Conservation (phyloP, 2,329 filamentous ascomycete genomes). For the Calonectria pauciramosa region DNA sequence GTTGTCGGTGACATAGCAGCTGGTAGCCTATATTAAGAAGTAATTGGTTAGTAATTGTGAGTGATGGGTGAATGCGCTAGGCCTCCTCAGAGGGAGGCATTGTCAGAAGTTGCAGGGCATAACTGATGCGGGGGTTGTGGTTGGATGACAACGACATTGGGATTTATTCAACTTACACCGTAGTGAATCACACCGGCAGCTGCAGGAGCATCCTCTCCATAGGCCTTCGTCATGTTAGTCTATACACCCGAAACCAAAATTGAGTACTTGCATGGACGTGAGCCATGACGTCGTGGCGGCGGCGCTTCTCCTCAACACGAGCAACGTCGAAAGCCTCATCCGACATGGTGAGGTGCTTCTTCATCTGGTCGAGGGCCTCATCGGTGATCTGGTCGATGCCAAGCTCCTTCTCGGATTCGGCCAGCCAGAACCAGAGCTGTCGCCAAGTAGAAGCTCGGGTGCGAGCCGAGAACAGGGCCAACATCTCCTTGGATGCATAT, state of each 20-base stretch:
- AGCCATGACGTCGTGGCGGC: conserved; percentile 33
- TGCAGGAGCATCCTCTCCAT: conserved; percentile 30
- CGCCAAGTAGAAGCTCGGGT: conserved; percentile 36
- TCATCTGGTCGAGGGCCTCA: conserved; percentile 38
- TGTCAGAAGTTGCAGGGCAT: too few relatives aligned
- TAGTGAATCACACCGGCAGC: conserved; percentile 36
- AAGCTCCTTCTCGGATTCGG: conserved; percentile 35
- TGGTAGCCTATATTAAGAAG: background rate
- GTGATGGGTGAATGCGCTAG: too few relatives aligned
- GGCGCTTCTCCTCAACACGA: conserved; percentile 33
- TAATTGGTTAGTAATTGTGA: background rate
- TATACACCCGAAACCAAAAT: background rate
- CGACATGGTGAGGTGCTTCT: conserved; percentile 20
- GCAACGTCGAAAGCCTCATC: conserved; percentile 37
- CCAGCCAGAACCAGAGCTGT: conserved; percentile 34
- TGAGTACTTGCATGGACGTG: conserved; percentile 22
- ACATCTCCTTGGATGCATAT: conserved; percentile 30
- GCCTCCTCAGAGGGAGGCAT: too few relatives aligned
- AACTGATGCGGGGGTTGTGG: too few relatives aligned
- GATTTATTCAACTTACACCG: background rate
- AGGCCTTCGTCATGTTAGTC: background rate
- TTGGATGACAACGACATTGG: too few relatives aligned
- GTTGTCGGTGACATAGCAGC: conserved; percentile 34
- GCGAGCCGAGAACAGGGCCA: conserved; percentile 22
- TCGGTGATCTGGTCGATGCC: conserved; percentile 32